Evolutionary conservation across 495 filamentous ascomycete genomes (phyloP).

Genomic region (Neurospora sp.): DNA sequence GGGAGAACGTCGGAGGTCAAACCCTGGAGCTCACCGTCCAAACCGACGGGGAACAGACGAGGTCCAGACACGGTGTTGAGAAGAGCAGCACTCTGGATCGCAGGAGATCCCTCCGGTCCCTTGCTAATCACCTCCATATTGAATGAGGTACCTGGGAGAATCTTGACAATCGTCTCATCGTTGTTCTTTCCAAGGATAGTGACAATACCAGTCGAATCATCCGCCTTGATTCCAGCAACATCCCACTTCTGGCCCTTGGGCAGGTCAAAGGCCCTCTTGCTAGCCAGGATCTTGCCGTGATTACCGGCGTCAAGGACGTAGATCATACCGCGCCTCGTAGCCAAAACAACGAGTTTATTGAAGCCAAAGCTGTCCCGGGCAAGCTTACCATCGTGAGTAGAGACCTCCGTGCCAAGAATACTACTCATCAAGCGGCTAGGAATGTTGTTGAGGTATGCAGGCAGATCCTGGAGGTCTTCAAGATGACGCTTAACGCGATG

Average conservation of each 20-base stretch:
- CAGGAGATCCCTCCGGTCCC: conserved; percentile 18
- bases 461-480: conserved; percentile 69
- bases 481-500: conserved; percentile 79
- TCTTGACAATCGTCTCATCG: conserved; percentile 34
- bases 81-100: conserved; percentile 35
- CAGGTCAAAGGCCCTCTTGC: conserved; percentile 46
- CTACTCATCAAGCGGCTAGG: conserved; percentile 57
- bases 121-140: conserved; percentile 22
- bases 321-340: conserved; percentile 68
- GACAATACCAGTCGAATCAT: conserved; percentile 41
- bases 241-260: conserved; percentile 47
- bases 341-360: conserved; percentile 69
- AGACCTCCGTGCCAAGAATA: conserved; percentile 47
- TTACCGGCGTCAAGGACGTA: conserved; percentile 70
- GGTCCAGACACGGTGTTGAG: conserved; percentile 42
- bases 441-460: conserved; percentile 56
- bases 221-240: conserved; percentile 55
- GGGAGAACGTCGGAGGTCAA: conserved; percentile 29
- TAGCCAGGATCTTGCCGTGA: conserved; percentile 69
- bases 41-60: conserved; percentile 39
- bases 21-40: conserved; percentile 32
- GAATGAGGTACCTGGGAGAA: background rate
- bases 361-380: conserved; percentile 77
- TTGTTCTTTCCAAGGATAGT: conserved; percentile 50
- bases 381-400: conserved; percentile 39